Base-by-base conservation (phyloP, 78 protist genomes). In the Isochrysis galbana region DNA sequence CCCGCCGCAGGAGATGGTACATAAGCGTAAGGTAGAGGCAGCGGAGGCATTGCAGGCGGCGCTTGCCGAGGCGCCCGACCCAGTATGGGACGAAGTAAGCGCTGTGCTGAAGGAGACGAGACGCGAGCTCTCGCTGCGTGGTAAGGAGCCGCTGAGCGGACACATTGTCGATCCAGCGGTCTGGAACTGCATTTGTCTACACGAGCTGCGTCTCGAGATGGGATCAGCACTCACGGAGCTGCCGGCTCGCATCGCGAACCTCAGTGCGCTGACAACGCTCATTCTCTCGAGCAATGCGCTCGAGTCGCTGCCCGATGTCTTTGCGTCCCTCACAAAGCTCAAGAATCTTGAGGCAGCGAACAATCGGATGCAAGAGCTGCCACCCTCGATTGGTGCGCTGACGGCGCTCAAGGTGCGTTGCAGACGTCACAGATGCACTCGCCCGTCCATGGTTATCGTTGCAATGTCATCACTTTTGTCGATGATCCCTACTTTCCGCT, bases 31-130 rank as follows among this genome's bases (percentile, higher is more conserved):
- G 46, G 84, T 77, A 23, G 46, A 77, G 46, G 84, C 84, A 1
- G 84, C 84, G 47, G 84, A 77, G 84, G 84, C 84, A 21, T 29
- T 77, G 47, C 36, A 77, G 29, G n/a, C 26, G 47, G 84, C 44
- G n/a, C 84, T 77, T n/a, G 84, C 84, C 32, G 44, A 17, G 1
- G 84, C 46, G 46, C n/a, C 44, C 32, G n/a, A 77, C 34, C 84
- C 46, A 2, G 84, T 39, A 4, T 77, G 84, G 84, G n/a, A 2
- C 19, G 84, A 77, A 29, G n/a, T 77, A 22, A 32, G 22, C 34
- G 47, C 46, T 17, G 84, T 77, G 26, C 44, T 77, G 19, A 5
- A 36, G 26, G 84, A 77, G 84, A 77, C 44, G 46, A 4, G 46
- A 23, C 84, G 84, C 84, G 84, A 14, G 46, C 84, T 77, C 34